Evolutionary conservation across 2,329 filamentous ascomycete genomes (phyloP), one percentile per base, ranked within the genome.

Genomic region (Neurospora sp.): DNA sequence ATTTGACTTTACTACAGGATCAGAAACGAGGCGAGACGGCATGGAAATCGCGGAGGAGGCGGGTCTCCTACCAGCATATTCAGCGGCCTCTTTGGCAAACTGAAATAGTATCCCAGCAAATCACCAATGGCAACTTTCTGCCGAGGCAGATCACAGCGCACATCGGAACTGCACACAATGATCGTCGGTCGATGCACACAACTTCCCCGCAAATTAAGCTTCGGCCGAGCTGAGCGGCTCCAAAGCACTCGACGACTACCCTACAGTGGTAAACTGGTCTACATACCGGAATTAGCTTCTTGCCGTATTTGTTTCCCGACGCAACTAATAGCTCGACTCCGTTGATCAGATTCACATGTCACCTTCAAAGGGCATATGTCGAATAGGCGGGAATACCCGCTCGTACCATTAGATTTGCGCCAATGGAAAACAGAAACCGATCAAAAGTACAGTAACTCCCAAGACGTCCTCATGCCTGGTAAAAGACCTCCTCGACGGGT

Each of bases 401-500:
- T 33, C 3, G 11, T 58, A 17, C 23, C 52, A 15, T 62, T n/a
- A 11, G 15, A 62, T 36, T 62, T 33, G 52, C 52, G 52, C 52
- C 33, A 2, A 62, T 5, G 23, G 6, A 36, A 62, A 62, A 33
- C 13, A 36, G 28, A 62, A 17, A 10, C 33, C 7, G 15, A 62
- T 8, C 52, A 62, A 62, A 62, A 62, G 52, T 62, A 62, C 28
- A 62, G 46, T 33, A 33, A n/a, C 28, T n/a, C 23, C 52, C 15
- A 9, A 17, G 17, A 62, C 28, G 33, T 13, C 10, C 42, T 66
- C 67, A 67, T 68, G 66, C 23, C 69, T 81, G 78, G 76, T 90
- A 89, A 76, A 92, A 92, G 3, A 92, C 89, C 80, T 92, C 89
- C 77, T 91, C 88, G 23, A 90, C 77, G 1, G 84, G 84, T 76